Evolutionary conservation across 2,329 filamentous ascomycete genomes (phyloP).

Genomic region (Magnaporthiopsis rhizophila): DNA sequence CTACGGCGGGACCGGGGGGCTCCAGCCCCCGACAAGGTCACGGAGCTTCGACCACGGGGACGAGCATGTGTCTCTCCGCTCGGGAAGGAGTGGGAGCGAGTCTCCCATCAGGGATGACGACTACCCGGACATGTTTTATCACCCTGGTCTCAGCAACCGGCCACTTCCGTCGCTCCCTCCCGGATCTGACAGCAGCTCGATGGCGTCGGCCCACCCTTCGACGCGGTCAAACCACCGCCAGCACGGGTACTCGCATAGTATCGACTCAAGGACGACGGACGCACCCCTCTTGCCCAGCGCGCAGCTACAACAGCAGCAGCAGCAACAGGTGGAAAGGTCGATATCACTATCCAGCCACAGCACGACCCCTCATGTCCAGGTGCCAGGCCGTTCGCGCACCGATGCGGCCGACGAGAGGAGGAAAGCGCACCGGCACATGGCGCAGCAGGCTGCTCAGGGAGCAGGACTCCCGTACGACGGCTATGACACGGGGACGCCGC

Average conservation of each 20-base stretch:
- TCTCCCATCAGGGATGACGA: slow-evolving; percentile 65
- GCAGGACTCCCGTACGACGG: slow-evolving; percentile 39
- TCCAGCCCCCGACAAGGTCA: slow-evolving; percentile 65
- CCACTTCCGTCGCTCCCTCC: slow-evolving; percentile 57
- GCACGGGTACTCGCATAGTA: slow-evolving; percentile 40
- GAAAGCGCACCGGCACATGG: slow-evolving; percentile 36
- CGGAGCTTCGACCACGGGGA: slow-evolving; percentile 88
- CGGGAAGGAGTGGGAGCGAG: slow-evolving; percentile 52
- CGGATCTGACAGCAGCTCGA: slow-evolving; percentile 52
- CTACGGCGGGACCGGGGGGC: slow-evolving; percentile 80
- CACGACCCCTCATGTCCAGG: slow-evolving; percentile 67
- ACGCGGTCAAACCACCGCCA: slow-evolving; percentile 40
- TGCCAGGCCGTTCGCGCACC: slow-evolving; percentile 87
- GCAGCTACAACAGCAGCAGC: slow-evolving; percentile 35
- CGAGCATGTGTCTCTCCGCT: slow-evolving; percentile 55
- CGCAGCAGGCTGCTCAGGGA: slow-evolving; percentile 46
- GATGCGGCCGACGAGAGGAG: slow-evolving; percentile 72
- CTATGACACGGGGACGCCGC: slow-evolving; percentile 46
- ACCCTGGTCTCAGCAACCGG: slow-evolving; percentile 65
- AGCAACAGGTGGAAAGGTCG: slow-evolving; percentile 55
- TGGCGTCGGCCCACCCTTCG: slow-evolving; percentile 39
- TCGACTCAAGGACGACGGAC: slow-evolving; percentile 33
- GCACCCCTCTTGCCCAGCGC: slow-evolving; percentile 39
- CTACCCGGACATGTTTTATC: slow-evolving; percentile 82
- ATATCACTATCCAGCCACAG: slow-evolving; percentile 78